These are phyloP conservation scores for Globisporangium okanoganense DNA, from an alignment of 352 stramenopile species.

Conservation along the genomic window DNA sequence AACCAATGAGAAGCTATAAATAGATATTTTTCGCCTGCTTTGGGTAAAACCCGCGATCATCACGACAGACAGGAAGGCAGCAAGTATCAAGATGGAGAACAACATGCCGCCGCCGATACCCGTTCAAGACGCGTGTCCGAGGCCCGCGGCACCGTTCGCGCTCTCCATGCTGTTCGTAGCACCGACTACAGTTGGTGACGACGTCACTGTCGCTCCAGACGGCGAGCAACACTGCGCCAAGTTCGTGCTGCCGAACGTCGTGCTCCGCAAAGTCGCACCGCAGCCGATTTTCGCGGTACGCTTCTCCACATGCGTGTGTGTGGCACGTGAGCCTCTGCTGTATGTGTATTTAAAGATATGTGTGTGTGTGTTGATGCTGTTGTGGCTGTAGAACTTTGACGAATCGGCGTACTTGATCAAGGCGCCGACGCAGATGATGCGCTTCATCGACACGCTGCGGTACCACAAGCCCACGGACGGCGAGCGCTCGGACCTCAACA, in stretches of 20 bases:
- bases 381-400: constrained; percentile 53
- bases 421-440: constrained; percentile 74
- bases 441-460: constrained; percentile 76
- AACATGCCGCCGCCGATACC: constrained; percentile 11
- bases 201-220: not conserved
- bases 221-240: constrained; percentile 5
- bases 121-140: not conserved
- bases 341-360: not conserved
- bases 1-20: not conserved
- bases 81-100: constrained; percentile 8
- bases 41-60: not conserved
- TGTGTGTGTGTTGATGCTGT: not conserved
- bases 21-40: not conserved
- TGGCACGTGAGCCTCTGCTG: not conserved
- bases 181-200: constrained; percentile 7
- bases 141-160: constrained; percentile 36
- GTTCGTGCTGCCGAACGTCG: constrained; percentile 48
- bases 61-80: not conserved
- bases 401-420: constrained; percentile 66
- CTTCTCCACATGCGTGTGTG: not conserved
- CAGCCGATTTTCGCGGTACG: constrained; percentile 73
- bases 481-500: constrained; percentile 62
- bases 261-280: constrained; percentile 62
- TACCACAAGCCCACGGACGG: constrained; percentile 81
- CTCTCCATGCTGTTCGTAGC: constrained; percentile 24